Evolutionary conservation across 257 asterid genomes (phyloP), one percentile per base, ranked within the genome.

Genomic region (Handroanthus guayacan): DNA sequence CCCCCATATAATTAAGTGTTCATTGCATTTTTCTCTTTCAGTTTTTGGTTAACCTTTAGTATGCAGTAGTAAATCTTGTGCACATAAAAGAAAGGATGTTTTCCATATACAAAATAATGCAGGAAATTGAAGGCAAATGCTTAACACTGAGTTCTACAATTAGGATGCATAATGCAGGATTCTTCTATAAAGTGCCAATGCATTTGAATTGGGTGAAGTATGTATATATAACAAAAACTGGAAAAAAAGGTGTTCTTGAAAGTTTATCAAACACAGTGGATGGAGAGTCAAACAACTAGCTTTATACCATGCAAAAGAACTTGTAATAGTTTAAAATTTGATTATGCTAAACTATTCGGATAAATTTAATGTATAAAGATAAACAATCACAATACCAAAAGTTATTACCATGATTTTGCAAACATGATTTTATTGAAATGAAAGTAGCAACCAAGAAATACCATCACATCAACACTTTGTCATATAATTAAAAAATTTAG

Each of bases 1-100:
- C 75, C 62, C 55, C 38, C 5, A 61, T 55, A 38, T 7, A 48
- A 69, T 45, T 62, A 62, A 25, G 69, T 43, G 41, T 43, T 10
- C 54, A 18, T 60, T 68, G 18, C 17, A 5, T 43, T 20, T 60
- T 61, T 11, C 8, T 31, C 38, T 48, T 44, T 63, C 6, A 13
- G 0, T 20, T 45, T 65, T 34, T 41, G 11, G 17, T 63, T 9
- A 52, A 74, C 31, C 67, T 16, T 41, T 63, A 74, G 50, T 10
- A 25, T 4, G 56, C 44, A 60, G 11, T 20, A 48, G 6, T 38
- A 63, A 16, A 55, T 75, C 52, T 36, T 31, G 51, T 6, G 43
- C 14, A 39, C 37, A 54, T 16, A 61, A 60, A 16, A 62, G 72
- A 39, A 20, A 58, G 54, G 60, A 52, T 65, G 9, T 45, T 57